These are phyloP conservation scores for Lagerstroemia speciosa DNA, from an alignment of 345 rosid genomes.

Conservation along the genomic window DNA sequence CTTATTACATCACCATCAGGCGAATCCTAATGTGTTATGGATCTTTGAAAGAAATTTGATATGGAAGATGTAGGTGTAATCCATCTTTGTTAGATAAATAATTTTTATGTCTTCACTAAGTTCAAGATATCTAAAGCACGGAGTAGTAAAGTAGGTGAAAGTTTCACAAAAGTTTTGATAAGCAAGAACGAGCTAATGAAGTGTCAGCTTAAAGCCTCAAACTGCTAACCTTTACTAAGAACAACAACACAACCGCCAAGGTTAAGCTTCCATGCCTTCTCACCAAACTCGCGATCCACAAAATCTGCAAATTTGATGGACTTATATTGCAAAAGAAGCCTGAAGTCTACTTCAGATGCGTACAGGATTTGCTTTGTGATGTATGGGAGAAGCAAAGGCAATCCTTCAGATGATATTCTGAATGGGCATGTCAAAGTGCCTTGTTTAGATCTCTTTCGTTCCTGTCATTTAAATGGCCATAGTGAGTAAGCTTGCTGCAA, in stretches of 20 bases:
- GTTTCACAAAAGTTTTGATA: too few relatives aligned
- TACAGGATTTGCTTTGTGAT: conserved; percentile 70
- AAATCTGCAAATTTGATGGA: conserved; percentile 60
- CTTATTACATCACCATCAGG: too few relatives aligned
- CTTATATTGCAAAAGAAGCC: conserved; percentile 69
- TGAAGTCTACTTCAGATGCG: conserved; percentile 64
- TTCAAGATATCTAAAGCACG: not conserved
- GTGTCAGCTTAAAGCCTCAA: not conserved
- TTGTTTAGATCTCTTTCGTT: conserved; percentile 71
- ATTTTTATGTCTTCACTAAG: not conserved
- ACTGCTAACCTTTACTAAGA: conserved; percentile 41
- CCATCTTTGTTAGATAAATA: not conserved
- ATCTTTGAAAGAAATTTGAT: not conserved
- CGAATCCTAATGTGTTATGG: not conserved
- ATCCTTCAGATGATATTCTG: conserved; percentile 89
- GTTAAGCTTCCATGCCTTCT: conserved; percentile 61
- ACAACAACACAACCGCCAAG: conserved; percentile 74
- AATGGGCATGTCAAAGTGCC: conserved; percentile 63
- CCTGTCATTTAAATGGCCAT: conserved; percentile 24
- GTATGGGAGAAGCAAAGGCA: conserved; percentile 80
- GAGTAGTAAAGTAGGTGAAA: not conserved
- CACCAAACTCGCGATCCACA: conserved; percentile 52
- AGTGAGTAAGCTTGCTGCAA: not conserved
- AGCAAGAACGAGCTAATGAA: not conserved
- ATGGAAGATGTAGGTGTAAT: not conserved